Conservation (phyloP, 169 alveolate species). For the Theileria parva region DNA sequence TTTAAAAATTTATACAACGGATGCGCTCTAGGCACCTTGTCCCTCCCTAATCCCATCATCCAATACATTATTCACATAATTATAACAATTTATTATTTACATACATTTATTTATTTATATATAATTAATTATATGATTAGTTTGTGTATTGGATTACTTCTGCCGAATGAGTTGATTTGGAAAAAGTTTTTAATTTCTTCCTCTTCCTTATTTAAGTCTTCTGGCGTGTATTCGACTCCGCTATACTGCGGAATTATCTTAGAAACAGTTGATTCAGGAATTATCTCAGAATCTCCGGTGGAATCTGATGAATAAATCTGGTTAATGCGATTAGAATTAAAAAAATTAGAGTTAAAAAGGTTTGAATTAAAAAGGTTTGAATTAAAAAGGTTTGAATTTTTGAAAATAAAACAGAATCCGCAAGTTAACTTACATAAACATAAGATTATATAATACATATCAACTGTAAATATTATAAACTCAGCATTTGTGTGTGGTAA, state of each 20-base stretch:
- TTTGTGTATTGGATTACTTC: constrained; percentile 20
- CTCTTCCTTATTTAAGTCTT: constrained; percentile 40
- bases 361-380: too few species aligned
- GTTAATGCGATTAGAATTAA: neutral
- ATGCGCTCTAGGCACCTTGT: constrained; percentile 62
- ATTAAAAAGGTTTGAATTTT: neutral
- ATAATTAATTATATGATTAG: neutral
- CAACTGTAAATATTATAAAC: neutral
- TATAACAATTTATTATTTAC: neutral
- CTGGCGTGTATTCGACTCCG: constrained; percentile 53
- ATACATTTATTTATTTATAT: neutral
- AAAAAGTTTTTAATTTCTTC: constrained; percentile 51
- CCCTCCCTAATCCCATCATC: constrained; percentile 45
- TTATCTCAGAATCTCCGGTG: constrained; percentile 6
- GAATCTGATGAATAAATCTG: neutral
- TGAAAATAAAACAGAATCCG: neutral
- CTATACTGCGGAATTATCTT: constrained; percentile 27
- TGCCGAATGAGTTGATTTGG: constrained; percentile 44
- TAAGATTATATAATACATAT: neutral
- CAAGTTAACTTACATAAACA: neutral
- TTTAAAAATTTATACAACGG: constrained; percentile 64
- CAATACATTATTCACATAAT: too few species aligned
- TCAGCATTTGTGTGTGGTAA: neutral
- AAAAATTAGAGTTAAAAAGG: too few species aligned
- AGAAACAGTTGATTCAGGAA: constrained; percentile 5